phyloP scores from a whole-genome alignment of 2,329 filamentous ascomycete genomes.

The Fusarium sp. region DNA sequence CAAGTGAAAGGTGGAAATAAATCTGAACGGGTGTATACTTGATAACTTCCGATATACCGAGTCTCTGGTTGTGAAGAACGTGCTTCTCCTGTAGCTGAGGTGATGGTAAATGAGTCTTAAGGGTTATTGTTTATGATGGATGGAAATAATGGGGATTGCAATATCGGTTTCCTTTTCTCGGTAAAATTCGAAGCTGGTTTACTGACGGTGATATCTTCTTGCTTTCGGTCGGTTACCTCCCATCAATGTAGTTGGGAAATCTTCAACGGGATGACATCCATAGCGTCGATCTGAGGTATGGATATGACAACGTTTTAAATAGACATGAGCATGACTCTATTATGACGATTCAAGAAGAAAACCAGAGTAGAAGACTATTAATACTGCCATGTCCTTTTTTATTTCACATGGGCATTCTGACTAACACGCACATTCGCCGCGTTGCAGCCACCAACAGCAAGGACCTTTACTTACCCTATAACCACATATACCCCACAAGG shows the following conservation, averaged over 20 bases:
- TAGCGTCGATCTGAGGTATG: neutral
- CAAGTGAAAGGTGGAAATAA: constrained; percentile 30
- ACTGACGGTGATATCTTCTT: neutral
- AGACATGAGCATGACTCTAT: neutral
- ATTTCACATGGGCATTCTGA: neutral
- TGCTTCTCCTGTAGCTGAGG: constrained; percentile 15
- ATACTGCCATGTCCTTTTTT: neutral
- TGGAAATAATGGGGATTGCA: neutral
- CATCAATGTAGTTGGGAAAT: too few species aligned
- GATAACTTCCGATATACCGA: neutral
- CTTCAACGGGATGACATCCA: neutral
- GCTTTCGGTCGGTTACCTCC: neutral
- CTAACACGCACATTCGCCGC: neutral
- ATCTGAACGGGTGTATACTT: constrained; percentile 8
- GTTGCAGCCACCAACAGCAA: neutral
- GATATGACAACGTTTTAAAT: neutral
- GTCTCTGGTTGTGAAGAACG: neutral
- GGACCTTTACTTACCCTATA: constrained; percentile 6
- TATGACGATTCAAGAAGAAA: neutral
- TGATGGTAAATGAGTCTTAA: constrained; percentile 16
- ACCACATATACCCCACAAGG: too few species aligned
- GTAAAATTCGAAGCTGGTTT: too few species aligned
- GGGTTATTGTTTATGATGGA: constrained; percentile 15
- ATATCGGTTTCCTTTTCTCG: neutral
- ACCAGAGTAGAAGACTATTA: neutral